These are phyloP conservation scores for Candida neerlandica DNA, from an alignment of 1,139 yeast species.

Conservation along the genomic window DNA sequence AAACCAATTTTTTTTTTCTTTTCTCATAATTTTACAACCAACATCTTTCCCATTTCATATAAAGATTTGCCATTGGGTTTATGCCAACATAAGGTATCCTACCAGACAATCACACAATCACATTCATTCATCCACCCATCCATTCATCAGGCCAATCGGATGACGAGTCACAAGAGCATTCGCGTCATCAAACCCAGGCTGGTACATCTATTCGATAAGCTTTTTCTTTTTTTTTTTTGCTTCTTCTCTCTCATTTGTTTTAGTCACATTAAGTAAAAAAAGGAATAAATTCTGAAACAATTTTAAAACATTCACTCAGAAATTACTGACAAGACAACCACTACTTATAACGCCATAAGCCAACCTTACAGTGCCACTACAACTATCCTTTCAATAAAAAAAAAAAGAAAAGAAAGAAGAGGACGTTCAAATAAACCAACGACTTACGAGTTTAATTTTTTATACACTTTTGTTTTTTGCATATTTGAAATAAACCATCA, in stretches of 20 bases:
- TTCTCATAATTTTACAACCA: neutral
- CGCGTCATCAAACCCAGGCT: too few species aligned
- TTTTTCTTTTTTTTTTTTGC: neutral
- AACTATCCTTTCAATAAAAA: too few species aligned
- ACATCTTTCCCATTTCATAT: neutral
- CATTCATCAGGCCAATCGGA: neutral
- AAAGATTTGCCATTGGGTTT: too few species aligned
- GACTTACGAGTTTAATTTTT: too few species aligned
- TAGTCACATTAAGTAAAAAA: neutral
- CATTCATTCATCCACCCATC: neutral
- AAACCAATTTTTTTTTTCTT: neutral
- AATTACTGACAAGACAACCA: slow-evolving; percentile 1
- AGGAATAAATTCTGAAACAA: slow-evolving; percentile 1
- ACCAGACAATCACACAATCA: neutral
- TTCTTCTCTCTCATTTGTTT: too few species aligned
- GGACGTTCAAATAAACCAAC: too few species aligned
- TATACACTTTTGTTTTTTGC: too few species aligned
- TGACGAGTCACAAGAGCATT: neutral
- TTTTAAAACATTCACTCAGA: neutral
- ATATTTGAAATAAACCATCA: too few species aligned
- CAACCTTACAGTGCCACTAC: too few species aligned
- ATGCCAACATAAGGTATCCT: too few species aligned
- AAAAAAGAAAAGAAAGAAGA: too few species aligned
- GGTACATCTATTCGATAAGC: too few species aligned
- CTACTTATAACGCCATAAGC: neutral